Percentiles rank a stretch among this genome's conserved stretches.
Conservation (phyloP, 2,329 filamentous ascomycete species). For the Tolypocladium inflatum region DNA sequence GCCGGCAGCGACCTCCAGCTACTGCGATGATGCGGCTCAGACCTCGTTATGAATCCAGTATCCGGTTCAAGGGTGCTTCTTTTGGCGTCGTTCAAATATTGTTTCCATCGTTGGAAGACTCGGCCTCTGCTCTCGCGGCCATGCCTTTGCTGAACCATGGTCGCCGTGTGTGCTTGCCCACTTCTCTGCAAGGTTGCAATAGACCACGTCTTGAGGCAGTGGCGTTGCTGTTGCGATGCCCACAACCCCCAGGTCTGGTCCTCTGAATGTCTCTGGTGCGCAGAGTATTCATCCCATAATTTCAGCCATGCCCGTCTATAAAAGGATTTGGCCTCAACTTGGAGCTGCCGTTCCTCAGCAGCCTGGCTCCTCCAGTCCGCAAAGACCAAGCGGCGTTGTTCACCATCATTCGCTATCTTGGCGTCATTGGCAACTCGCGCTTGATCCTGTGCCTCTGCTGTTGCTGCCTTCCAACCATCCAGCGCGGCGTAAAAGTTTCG, state of each 20-base stretch:
- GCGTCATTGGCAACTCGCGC: constrained; percentile 9
- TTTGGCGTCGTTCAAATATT: constrained; percentile 9
- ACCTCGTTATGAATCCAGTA: constrained; percentile 1
- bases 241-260: constrained; percentile 20
- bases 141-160: constrained; percentile 20
- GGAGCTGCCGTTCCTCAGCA: constrained; percentile 7
- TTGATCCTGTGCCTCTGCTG: constrained; percentile 5
- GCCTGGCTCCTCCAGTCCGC: constrained; percentile 13
- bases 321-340: constrained; percentile 9
- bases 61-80: constrained; percentile 1
- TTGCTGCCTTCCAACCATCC: constrained; percentile 17
- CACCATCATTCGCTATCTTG: constrained; percentile 3
- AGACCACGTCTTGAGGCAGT: constrained; percentile 25
- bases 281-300: constrained; percentile 11
- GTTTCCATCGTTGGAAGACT: constrained; percentile 21
- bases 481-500: constrained; percentile 21
- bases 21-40: constrained; percentile 10
- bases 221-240: constrained; percentile 19
- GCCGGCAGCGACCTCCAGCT: constrained; percentile 16
- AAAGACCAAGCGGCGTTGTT: constrained; percentile 4
- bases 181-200: constrained; percentile 25
- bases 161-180: constrained; percentile 27
- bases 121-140: constrained; percentile 20
- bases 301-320: constrained; percentile 11
- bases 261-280: constrained; percentile 13